Percentiles rank a stretch among this genome's conserved stretches.
Evolutionary conservation across 768 basidiomycete genomes (phyloP).

Genomic region (Boletus huronensis): DNA sequence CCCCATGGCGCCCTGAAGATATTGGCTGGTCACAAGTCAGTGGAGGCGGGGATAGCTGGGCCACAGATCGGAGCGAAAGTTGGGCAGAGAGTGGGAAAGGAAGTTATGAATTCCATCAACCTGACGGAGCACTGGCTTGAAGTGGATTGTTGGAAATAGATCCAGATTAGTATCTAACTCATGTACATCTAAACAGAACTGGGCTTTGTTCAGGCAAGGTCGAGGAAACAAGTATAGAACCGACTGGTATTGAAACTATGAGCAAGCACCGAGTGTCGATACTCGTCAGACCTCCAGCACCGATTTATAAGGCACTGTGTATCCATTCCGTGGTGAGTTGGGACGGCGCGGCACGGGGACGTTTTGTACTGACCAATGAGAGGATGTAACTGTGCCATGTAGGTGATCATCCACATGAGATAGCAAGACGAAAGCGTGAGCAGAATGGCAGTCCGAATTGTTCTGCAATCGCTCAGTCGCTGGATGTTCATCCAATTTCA

Average conservation of each 20-base stretch:
- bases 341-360: neutral
- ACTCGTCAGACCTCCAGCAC: slow-evolving; percentile 15
- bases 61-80: neutral
- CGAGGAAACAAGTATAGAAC: slow-evolving; percentile 1
- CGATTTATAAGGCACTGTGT: slow-evolving; percentile 19
- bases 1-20: slow-evolving; percentile 5
- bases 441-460: slow-evolving; percentile 76
- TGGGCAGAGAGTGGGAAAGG: slow-evolving; percentile 3
- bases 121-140: neutral
- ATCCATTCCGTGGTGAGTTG: neutral
- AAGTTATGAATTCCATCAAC: neutral
- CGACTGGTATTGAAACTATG: slow-evolving; percentile 23
- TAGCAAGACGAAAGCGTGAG: slow-evolving; percentile 82
- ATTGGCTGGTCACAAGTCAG: slow-evolving; percentile 14
- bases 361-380: slow-evolving; percentile 65
- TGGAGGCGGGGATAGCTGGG: slow-evolving; percentile 9
- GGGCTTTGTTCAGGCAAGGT: slow-evolving; percentile 1
- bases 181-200: slow-evolving; percentile 23
- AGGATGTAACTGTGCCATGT: slow-evolving; percentile 90
- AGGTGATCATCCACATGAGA: slow-evolving; percentile 97
- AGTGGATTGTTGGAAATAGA: neutral
- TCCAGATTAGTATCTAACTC: slow-evolving; percentile 23
- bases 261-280: neutral
- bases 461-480: slow-evolving; percentile 41
- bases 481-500: neutral